Percentiles rank a stretch among this genome's conserved stretches.
These are phyloP conservation scores for Chlorencoelia australis DNA, from an alignment of 2,329 filamentous ascomycete species.

Conservation along the genomic window DNA sequence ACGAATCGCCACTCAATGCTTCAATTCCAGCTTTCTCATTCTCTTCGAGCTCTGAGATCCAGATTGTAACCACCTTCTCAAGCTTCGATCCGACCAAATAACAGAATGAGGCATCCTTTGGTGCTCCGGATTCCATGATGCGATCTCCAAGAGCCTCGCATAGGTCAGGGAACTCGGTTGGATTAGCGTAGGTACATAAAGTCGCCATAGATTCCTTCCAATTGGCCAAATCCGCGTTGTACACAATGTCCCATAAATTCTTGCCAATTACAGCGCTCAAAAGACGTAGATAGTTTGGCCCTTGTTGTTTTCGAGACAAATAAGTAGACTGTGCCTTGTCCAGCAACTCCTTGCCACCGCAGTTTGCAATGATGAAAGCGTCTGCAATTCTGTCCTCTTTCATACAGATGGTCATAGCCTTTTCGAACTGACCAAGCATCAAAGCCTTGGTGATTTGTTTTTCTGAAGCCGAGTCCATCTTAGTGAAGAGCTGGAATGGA, in stretches of 20 bases:
- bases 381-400: constrained; percentile 86
- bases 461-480: constrained; percentile 75
- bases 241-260: constrained; percentile 95
- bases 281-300: constrained; percentile 85
- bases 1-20: constrained; percentile 60
- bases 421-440: constrained; percentile 83
- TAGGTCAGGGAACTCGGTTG: constrained; percentile 83
- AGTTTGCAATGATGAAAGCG: constrained; percentile 96
- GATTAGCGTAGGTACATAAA: constrained; percentile 88
- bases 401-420: constrained; percentile 79
- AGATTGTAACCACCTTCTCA: constrained; percentile 93
- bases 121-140: constrained; percentile 64
- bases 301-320: constrained; percentile 68
- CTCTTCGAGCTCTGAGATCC: constrained; percentile 83
- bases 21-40: constrained; percentile 66
- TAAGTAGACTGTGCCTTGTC: constrained; percentile 92
- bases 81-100: constrained; percentile 92
- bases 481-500: constrained; percentile 82
- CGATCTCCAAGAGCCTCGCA: constrained; percentile 93
- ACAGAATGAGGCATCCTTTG: constrained; percentile 93
- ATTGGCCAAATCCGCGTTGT: constrained; percentile 84
- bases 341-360: constrained; percentile 83
- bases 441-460: constrained; percentile 79
- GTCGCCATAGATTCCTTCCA: constrained; percentile 98
- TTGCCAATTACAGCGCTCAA: constrained; percentile 88